These are phyloP conservation scores for Stephania japonica DNA, from an alignment of 164 flowering plant species.

Conservation along the genomic window DNA sequence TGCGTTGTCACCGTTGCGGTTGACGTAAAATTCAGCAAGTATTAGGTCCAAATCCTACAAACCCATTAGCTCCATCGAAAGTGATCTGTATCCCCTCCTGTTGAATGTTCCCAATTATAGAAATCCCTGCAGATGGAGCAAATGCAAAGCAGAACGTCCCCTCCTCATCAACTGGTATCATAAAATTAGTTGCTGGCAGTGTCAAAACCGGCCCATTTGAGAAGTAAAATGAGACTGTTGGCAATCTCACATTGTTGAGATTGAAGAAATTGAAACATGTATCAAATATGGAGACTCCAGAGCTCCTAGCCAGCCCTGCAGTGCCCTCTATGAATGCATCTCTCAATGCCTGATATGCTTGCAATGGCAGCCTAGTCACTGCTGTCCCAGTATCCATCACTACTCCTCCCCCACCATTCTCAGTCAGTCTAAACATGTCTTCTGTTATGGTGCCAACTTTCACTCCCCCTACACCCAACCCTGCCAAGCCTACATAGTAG, in stretches of 20 bases:
- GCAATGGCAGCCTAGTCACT: constrained; percentile 64
- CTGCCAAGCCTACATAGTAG: constrained; percentile 70
- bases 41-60: constrained; percentile 87
- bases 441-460: constrained; percentile 43
- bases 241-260: constrained; percentile 62
- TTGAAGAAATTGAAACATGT: constrained; percentile 71
- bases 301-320: constrained; percentile 48
- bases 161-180: constrained; percentile 77
- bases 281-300: constrained; percentile 67
- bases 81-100: constrained; percentile 87
- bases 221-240: constrained; percentile 87
- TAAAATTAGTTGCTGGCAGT: constrained; percentile 75
- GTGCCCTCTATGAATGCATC: constrained; percentile 51
- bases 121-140: constrained; percentile 61
- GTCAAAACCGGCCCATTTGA: constrained; percentile 65
- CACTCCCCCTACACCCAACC: constrained; percentile 73
- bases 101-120: constrained; percentile 92
- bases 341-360: constrained; percentile 60
- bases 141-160: constrained; percentile 95
- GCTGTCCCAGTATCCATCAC: constrained; percentile 96
- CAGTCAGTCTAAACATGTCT: constrained; percentile 38
- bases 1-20: not conserved
- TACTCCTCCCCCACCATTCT: constrained; percentile 63
- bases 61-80: constrained; percentile 70
- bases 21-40: constrained; percentile 37